These are phyloP conservation scores for Yamadazyma atlantica DNA, from an alignment of 1,139 yeast species.

Conservation along the genomic window DNA sequence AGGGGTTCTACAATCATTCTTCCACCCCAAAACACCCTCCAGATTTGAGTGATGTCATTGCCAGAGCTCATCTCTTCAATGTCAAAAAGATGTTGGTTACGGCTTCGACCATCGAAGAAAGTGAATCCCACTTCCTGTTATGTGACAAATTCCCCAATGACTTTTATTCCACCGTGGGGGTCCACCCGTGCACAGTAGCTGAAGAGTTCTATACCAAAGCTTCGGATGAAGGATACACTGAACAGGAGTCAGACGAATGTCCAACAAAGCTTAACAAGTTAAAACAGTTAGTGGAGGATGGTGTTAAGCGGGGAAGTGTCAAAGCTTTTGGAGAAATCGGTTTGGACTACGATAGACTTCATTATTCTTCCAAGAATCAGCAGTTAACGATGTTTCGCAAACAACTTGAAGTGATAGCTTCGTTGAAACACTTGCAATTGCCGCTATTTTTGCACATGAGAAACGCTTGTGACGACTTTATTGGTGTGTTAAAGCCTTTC, in stretches of 20 bases:
- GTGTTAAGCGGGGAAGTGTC: conserved; percentile 50
- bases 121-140: conserved; percentile 42
- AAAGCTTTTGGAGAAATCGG: conserved; percentile 92
- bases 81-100: conserved; percentile 77
- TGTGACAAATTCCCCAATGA: conserved; percentile 28
- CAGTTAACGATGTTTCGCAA: conserved; percentile 67
- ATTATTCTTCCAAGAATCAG: conserved; percentile 65
- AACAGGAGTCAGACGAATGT: conserved; percentile 21
- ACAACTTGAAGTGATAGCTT: conserved; percentile 66
- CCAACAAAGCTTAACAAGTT: conserved; percentile 47
- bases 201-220: conserved; percentile 45
- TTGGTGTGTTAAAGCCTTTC: conserved; percentile 56
- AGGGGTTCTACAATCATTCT: conserved; percentile 73
- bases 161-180: conserved; percentile 78
- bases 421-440: conserved; percentile 45
- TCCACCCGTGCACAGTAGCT: conserved; percentile 87
- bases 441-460: conserved; percentile 93
- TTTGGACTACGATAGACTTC: conserved; percentile 85
- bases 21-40: conserved; percentile 53
- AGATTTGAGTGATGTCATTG: conserved; percentile 64
- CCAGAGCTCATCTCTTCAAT: conserved; percentile 63
- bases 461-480: conserved; percentile 81
- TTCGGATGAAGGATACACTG: conserved; percentile 19
- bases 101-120: conserved; percentile 74
- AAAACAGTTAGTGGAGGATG: conserved; percentile 47